Percentiles rank a stretch among this genome's conserved stretches.
These are phyloP conservation scores for Leccinum pallidistipes DNA, from an alignment of 1,284 basidiomycete species.

Conservation along the genomic window DNA sequence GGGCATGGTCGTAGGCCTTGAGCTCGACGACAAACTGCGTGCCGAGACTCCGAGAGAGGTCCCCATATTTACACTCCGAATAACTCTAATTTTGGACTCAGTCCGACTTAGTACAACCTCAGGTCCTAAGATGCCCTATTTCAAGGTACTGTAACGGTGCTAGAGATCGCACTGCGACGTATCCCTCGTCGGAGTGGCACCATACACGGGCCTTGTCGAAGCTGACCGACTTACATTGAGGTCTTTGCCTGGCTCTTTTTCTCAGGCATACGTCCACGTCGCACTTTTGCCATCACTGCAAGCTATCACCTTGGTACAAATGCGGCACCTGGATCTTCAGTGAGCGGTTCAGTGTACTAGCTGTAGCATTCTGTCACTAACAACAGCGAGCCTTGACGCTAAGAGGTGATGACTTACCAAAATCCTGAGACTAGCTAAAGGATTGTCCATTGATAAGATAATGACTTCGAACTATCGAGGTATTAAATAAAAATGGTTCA, in stretches of 20 bases:
- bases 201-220: not conserved
- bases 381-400: not conserved
- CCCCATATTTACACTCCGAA: too few species aligned
- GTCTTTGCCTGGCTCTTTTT: too few species aligned
- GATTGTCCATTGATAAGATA: not conserved
- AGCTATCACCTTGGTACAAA: not conserved
- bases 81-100: too few species aligned
- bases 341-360: not conserved
- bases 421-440: not conserved
- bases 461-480: too few species aligned
- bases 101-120: too few species aligned
- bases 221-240: not conserved
- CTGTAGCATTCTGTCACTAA: not conserved
- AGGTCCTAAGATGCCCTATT: not conserved
- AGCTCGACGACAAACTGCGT: too few species aligned
- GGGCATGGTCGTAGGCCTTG: too few species aligned
- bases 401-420: not conserved
- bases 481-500: not conserved
- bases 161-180: not conserved
- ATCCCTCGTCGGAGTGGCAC: not conserved
- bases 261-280: not conserved
- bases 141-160: not conserved
- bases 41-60: too few species aligned
- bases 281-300: not conserved
- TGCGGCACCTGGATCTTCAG: not conserved